These are phyloP conservation scores for Geotrichum cucujoidarum DNA, from an alignment of 1,139 yeast genomes.

Conservation along the genomic window DNA sequence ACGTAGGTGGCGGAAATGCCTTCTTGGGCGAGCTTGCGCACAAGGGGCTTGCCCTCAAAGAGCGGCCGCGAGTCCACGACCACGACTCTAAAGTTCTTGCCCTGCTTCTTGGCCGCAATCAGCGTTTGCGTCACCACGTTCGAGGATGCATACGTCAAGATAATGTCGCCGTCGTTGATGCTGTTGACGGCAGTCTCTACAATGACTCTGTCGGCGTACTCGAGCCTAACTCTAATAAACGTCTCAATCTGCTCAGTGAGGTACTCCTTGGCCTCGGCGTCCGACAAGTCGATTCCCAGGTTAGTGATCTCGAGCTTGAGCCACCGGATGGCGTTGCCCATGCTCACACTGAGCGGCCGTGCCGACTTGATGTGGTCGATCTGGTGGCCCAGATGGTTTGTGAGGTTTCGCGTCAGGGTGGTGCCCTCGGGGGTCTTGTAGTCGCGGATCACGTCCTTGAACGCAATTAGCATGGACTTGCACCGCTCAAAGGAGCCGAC, in stretches of 20 bases:
- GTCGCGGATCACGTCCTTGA: conserved; percentile 71
- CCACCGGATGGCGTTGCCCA: conserved; percentile 99
- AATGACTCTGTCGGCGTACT: conserved; percentile 77
- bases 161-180: conserved; percentile 69
- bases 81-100: conserved; percentile 69
- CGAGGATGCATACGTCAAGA: conserved; percentile 85
- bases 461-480: conserved; percentile 77
- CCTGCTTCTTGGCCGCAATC: conserved; percentile 58
- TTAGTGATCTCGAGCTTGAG: conserved; percentile 87
- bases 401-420: conserved; percentile 80
- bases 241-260: conserved; percentile 67
- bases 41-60: conserved; percentile 83
- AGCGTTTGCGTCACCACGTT: conserved; percentile 75
- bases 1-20: conserved; percentile 70
- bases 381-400: conserved; percentile 87
- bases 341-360: conserved; percentile 84
- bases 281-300: conserved; percentile 61
- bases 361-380: conserved; percentile 89
- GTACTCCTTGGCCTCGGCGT: conserved; percentile 64
- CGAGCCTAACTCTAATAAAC: conserved; percentile 80
- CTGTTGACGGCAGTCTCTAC: conserved; percentile 76
- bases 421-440: conserved; percentile 83
- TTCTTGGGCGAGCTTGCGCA: conserved; percentile 53
- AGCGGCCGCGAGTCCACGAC: conserved; percentile 94
- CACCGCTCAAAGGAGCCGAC: conserved; percentile 91